Evolutionary conservation across 169 alveolate species (phyloP).

Genomic region (Amoebophrya sp.): DNA sequence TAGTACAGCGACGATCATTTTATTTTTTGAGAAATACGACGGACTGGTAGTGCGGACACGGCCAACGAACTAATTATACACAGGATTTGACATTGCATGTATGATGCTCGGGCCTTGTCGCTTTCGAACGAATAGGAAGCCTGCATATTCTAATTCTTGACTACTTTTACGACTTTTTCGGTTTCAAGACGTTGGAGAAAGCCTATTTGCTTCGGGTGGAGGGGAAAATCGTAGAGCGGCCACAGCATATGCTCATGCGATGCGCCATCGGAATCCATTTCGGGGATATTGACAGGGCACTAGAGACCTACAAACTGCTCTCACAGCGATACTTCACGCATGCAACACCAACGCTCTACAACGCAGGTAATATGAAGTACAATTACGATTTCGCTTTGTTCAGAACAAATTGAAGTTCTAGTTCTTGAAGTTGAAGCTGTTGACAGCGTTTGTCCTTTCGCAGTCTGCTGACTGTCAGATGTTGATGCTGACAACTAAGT

Average conservation of each 20-base stretch:
- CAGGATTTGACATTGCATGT: neutral
- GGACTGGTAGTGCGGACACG: conserved; percentile 60
- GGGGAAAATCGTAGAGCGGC: conserved; percentile 91
- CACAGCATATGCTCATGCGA: conserved; percentile 96
- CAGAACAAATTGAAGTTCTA: no score
- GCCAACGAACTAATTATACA: no score
- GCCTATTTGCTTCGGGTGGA: conserved; percentile 52
- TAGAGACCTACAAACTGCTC: conserved; percentile 45
- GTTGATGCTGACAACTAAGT: neutral
- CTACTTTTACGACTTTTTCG: conserved; percentile 76
- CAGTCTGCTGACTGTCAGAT: neutral
- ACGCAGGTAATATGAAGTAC: conserved; percentile 90
- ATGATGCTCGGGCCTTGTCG: conserved; percentile 58
- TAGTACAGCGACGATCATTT: no score
- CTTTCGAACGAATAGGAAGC: conserved; percentile 71
- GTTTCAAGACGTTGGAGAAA: conserved; percentile 92
- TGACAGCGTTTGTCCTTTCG: no score
- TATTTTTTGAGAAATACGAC: conserved; percentile 72
- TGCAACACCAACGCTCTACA: conserved; percentile 98
- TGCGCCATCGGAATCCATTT: conserved; percentile 94
- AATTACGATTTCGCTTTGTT: no score
- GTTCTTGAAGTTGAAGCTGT: no score
- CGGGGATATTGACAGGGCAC: conserved; percentile 47
- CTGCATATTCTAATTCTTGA: conserved; percentile 78
- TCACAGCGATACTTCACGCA: conserved; percentile 82